Evolutionary conservation across 2,329 filamentous ascomycete species (phyloP).

Genomic region (Arachnomyces sp.): DNA sequence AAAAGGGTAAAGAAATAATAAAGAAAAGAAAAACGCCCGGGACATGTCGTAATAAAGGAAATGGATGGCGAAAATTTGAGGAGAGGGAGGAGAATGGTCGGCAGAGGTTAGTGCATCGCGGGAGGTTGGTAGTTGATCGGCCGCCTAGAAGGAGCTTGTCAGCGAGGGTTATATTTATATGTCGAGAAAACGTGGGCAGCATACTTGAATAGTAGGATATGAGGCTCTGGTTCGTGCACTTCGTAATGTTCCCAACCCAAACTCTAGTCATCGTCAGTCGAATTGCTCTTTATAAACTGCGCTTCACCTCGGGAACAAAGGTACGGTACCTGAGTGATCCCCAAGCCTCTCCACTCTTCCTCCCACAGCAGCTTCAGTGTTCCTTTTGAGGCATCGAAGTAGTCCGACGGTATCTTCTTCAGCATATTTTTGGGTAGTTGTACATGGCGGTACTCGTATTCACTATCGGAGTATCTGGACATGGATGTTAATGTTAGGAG

Average conservation of each 20-base stretch:
- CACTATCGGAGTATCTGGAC: constrained; percentile 77
- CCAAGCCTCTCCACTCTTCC: constrained; percentile 93
- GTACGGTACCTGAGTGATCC: constrained; percentile 79
- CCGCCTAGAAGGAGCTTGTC: constrained; percentile 48
- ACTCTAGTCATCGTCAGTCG: constrained; percentile 52
- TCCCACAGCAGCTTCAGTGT: constrained; percentile 96
- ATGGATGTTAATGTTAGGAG: constrained; percentile 5
- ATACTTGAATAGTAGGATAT: constrained; percentile 98
- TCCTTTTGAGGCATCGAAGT: constrained; percentile 80
- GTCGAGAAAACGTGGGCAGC: constrained; percentile 27
- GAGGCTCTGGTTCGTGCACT: constrained; percentile 95
- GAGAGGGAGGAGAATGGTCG: constrained; percentile 1
- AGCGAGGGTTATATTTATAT: constrained; percentile 8
- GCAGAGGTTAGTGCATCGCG: constrained; percentile 25
- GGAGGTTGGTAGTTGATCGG: constrained; percentile 79
- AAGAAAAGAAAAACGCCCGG: constrained; percentile 5
- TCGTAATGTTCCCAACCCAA: constrained; percentile 99
- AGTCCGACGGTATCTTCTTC: constrained; percentile 90
- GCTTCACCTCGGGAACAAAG: no score
- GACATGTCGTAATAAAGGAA: neutral
- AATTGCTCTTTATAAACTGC: neutral
- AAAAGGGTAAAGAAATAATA: neutral
- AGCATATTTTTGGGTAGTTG: constrained; percentile 98
- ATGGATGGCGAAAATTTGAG: neutral
- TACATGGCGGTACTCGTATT: constrained; percentile 96